Base-by-base conservation (phyloP, 2,329 filamentous ascomycete species). In the Dichotomopilus funicola region DNA sequence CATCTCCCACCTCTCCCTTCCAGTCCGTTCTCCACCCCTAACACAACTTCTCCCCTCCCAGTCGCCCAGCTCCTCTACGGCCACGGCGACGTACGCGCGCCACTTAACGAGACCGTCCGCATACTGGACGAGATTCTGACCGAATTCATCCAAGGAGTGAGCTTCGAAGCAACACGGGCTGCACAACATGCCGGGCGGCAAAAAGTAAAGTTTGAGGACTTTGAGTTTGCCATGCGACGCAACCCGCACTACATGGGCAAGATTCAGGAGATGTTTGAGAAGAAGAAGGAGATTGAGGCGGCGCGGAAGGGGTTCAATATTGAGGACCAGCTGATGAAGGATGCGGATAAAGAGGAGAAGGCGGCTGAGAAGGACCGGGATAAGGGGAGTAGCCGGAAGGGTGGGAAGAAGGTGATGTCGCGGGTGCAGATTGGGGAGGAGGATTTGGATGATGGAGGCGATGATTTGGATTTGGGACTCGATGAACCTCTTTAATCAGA, bases 161-260 rank as follows among this genome's bases (percentile, higher is more conserved):
- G 89, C 72, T 94, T 95, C 75, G 87, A 90, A 68, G 92, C 94
- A 4, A 89, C 91, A 4, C 84, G 89, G 45, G 86, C 87, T 52
- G 94, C 94, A 0, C 85, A 89, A 70, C 89, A 95, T 71, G 85
- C 88, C 2, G 87, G 91, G 0, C 88, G 94, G 1, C 89, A 95
- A 66, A 99, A 99, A 74, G 91, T 99, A 73, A 99, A 99, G 71
- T 89, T 95, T 66, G 92, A 96, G 67, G 94, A 99, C 72, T 96
- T 99, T 74, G 91, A 95, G 67, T 99, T 95, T 72, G 90, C 91
- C 41, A 82, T 97, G 63, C 83, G 94, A 36, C 83, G 88, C 61
- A 95, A 97, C 66, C 86, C 88, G 7, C 78, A 82, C 57, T 95
- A 95, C 69, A 77, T 97, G 44, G 94, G 94, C 49, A 85, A 92